Conservation (phyloP, 2,329 filamentous ascomycete genomes). For the Calycina marina region DNA sequence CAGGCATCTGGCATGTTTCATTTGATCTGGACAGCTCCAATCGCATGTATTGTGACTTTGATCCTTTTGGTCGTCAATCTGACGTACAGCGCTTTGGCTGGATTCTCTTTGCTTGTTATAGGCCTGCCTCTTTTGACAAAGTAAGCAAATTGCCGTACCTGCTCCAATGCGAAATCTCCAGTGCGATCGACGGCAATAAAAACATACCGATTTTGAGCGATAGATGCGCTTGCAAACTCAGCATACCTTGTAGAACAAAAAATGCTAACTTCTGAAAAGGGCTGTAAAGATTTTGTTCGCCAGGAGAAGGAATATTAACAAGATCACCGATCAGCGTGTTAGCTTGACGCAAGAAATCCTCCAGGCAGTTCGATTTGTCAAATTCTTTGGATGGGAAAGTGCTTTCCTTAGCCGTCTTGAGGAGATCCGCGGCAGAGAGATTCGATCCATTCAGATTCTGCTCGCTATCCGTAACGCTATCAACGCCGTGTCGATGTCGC, state of each 20-base stretch:
- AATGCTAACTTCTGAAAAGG: too few species aligned
- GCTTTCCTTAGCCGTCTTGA: constrained; percentile 68
- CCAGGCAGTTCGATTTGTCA: constrained; percentile 84
- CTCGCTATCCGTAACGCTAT: constrained; percentile 57
- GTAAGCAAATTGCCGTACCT: too few species aligned
- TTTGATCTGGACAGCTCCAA: constrained; percentile 74
- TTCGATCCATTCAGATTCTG: constrained; percentile 69
- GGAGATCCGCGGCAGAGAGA: constrained; percentile 61
- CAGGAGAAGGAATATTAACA: constrained; percentile 72
- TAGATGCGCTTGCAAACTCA: too few species aligned
- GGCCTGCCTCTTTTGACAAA: constrained; percentile 60
- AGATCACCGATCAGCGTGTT: constrained; percentile 83
- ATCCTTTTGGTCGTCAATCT: constrained; percentile 74
- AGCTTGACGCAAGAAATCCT: constrained; percentile 86
- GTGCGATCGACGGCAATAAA: too few species aligned
- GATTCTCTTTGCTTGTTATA: constrained; percentile 69
- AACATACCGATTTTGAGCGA: too few species aligned
- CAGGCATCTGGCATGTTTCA: constrained; percentile 83
- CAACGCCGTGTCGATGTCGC: constrained; percentile 44
- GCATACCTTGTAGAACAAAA: too few species aligned
- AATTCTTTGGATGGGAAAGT: constrained; percentile 91
- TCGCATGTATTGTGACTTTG: constrained; percentile 65
- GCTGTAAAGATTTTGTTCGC: constrained; percentile 65
- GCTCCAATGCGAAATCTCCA: too few species aligned
- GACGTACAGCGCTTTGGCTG: constrained; percentile 77